Evolutionary conservation across 768 basidiomycete genomes (phyloP).

Genomic region (Pulveroboletus sp.): DNA sequence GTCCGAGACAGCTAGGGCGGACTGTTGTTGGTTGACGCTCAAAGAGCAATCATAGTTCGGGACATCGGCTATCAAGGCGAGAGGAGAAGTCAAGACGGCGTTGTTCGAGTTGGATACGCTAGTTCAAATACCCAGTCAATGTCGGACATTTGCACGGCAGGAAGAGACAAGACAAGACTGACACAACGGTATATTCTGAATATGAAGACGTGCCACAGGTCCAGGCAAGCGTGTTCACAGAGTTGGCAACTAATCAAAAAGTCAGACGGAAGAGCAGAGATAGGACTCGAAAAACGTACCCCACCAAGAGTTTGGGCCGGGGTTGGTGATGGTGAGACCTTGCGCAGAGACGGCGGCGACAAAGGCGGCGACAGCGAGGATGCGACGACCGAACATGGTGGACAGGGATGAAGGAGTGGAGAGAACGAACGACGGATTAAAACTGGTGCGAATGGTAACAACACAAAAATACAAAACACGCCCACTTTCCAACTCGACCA

Average conservation of each 20-base stretch:
- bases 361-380: constrained; percentile 39
- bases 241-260: constrained; percentile 45
- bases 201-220: constrained; percentile 43
- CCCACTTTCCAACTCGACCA: neutral
- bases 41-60: constrained; percentile 61
- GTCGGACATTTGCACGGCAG: constrained; percentile 4
- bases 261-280: neutral
- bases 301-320: constrained; percentile 55
- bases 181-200: constrained; percentile 49
- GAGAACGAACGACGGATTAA: constrained; percentile 25
- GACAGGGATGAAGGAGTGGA: constrained; percentile 13
- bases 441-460: constrained; percentile 8
- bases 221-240: constrained; percentile 60
- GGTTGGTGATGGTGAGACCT: constrained; percentile 45
- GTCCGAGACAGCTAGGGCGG: constrained; percentile 37
- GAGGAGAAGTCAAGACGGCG: constrained; percentile 37
- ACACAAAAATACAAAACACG: constrained; percentile 7
- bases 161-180: neutral
- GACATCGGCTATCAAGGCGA: constrained; percentile 44
- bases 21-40: constrained; percentile 45
- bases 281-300: constrained; percentile 39
- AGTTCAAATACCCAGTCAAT: constrained; percentile 9
- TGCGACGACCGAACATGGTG: constrained; percentile 34
- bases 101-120: constrained; percentile 47
- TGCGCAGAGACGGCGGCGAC: constrained; percentile 31